Percentiles rank a stretch among this genome's conserved stretches.
Evolutionary conservation across 169 alveolate species (phyloP).

Genomic region (Plasmodium coatneyi): DNA sequence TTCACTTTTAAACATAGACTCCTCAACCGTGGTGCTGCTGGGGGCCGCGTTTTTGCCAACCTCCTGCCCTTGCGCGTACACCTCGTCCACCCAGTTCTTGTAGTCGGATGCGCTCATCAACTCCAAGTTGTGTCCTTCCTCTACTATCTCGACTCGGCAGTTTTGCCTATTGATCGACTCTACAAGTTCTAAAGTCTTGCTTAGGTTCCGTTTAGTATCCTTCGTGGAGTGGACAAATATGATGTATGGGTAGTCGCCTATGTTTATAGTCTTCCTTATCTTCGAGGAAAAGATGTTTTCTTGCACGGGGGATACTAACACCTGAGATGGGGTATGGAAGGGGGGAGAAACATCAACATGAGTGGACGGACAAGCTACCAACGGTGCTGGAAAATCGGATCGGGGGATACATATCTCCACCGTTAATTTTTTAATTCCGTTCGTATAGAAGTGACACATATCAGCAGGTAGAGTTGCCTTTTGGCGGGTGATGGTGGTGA

Average conservation of each 20-base stretch:
- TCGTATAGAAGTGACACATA: background rate
- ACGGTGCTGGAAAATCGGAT: background rate
- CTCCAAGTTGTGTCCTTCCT: slow-evolving; percentile 21
- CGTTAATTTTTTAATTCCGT: background rate
- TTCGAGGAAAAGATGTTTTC: slow-evolving; percentile 27
- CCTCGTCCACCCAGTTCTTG: slow-evolving; percentile 56
- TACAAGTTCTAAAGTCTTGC: slow-evolving; percentile 5
- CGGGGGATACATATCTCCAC: background rate
- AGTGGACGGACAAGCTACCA: background rate
- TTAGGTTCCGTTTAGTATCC: slow-evolving; percentile 20
- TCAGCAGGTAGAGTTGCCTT: background rate
- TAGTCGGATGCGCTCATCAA: slow-evolving; percentile 17
- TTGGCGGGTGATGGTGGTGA: background rate
- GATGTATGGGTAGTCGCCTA: slow-evolving; percentile 34
- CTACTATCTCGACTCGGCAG: slow-evolving; percentile 48
- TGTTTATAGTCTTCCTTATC: slow-evolving; percentile 8
- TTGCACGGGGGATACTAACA: slow-evolving; percentile 53
- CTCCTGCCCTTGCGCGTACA: background rate
- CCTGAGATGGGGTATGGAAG: background rate
- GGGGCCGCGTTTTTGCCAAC: background rate
- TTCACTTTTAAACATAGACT: background rate
- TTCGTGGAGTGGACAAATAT: slow-evolving; percentile 50
- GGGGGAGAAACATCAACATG: background rate
- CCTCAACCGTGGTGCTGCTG: background rate
- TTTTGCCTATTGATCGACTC: slow-evolving; percentile 36